A percentile compares a stretch with the other conserved stretches of the same genome.
Conservation (phyloP, 2,329 filamentous ascomycete genomes). For the Stachybotrys chlorohalonatus region DNA sequence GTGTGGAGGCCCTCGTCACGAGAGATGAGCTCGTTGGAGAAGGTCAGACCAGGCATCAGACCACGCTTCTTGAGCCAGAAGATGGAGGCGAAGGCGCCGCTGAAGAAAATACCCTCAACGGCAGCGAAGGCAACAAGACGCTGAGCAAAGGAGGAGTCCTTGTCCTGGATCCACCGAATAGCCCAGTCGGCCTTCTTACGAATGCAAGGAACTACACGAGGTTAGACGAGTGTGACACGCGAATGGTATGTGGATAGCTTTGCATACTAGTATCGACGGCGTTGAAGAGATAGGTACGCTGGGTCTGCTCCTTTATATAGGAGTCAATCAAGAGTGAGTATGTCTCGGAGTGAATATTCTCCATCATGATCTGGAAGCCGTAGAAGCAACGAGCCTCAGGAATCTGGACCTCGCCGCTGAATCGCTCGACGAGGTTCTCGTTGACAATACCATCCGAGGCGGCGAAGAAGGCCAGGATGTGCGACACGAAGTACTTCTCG, state of each 20-base stretch:
- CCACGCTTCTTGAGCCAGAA: conserved; percentile 99
- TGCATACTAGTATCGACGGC: conserved; percentile 90
- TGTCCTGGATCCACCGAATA: conserved; percentile 86
- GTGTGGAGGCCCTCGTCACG: conserved; percentile 99
- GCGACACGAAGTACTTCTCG: conserved; percentile 96
- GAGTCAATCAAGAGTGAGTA: conserved; percentile 99
- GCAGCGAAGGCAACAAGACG: conserved; percentile 95
- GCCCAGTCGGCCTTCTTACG: conserved; percentile 99
- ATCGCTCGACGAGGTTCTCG: conserved; percentile 96
- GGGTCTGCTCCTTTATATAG: conserved; percentile 95
- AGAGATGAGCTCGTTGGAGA: conserved; percentile 99
- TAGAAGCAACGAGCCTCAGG: conserved; percentile 99
- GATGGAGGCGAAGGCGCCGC: conserved; percentile 94
- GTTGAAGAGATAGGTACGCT: conserved; percentile 92
- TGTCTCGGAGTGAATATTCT: conserved; percentile 99
- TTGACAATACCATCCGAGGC: conserved; percentile 99
- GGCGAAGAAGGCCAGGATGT: conserved; percentile 98
- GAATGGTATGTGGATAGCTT: not conserved
- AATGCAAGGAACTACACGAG: conserved; percentile 72
- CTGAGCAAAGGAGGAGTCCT: conserved; percentile 88
- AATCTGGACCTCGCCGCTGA: conserved; percentile 93
- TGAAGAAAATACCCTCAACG: conserved; percentile 99
- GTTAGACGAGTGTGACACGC: conserved; percentile 6
- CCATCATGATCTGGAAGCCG: conserved; percentile 99
- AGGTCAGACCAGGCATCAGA: conserved; percentile 95